A percentile compares a stretch with the other conserved stretches of the same genome.
These are phyloP conservation scores for Candida nitratophila DNA, from an alignment of 805 yeast genomes.

Conservation along the genomic window DNA sequence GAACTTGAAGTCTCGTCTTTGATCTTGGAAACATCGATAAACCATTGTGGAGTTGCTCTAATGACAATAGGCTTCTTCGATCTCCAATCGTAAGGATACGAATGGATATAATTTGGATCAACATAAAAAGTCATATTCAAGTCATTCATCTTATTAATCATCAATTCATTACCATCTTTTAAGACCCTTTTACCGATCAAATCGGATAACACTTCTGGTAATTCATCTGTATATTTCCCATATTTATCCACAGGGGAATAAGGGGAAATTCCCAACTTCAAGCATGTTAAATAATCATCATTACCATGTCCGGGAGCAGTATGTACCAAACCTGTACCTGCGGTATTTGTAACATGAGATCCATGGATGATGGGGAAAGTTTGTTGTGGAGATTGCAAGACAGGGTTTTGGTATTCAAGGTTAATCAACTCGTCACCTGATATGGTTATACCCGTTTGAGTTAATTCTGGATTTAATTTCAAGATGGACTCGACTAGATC, in stretches of 20 bases:
- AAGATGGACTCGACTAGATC: conserved; percentile 36
- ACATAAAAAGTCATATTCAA: conserved; percentile 40
- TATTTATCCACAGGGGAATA: conserved; percentile 72
- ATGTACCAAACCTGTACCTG: conserved; percentile 96
- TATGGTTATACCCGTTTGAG: conserved; percentile 15
- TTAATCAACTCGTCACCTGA: conserved; percentile 36
- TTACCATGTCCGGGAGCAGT: conserved; percentile 98
- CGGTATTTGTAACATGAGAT: conserved; percentile 66
- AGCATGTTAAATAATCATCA: conserved; percentile 79
- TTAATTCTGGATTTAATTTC: conserved; percentile 21
- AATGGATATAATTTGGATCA: conserved; percentile 55
- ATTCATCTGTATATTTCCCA: conserved; percentile 56
- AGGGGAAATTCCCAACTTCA: conserved; percentile 46
- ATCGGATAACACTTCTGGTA: conserved; percentile 35
- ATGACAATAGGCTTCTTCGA: conserved; percentile 93
- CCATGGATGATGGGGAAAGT: conserved; percentile 66
- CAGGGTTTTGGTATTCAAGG: conserved; percentile 49
- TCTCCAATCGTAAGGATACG: conserved; percentile 97
- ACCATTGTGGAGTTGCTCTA: conserved; percentile 96
- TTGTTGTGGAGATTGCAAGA: conserved; percentile 22
- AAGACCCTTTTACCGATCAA: conserved; percentile 57
- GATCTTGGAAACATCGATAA: conserved; percentile 74
- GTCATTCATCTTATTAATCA: conserved; percentile 37
- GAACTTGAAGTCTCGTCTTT: conserved; percentile 57
- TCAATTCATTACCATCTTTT: conserved; percentile 42